Base-by-base conservation (phyloP, 129 eudicot species). In the Artemisia argyi region DNA sequence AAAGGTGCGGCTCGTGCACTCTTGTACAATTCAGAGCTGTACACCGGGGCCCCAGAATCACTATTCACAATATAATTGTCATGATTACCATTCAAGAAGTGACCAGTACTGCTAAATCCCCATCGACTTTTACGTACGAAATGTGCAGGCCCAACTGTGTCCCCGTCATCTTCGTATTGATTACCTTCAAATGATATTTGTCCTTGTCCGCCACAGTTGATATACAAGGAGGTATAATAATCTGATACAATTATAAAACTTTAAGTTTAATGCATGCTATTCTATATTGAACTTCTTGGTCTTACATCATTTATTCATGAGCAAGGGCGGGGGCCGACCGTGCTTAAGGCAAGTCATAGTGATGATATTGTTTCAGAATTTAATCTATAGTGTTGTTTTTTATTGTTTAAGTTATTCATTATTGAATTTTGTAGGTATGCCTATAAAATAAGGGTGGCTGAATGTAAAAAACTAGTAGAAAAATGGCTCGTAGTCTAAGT, bases 71-170 rank as follows among this genome's bases (percentile, higher is more conserved):
- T 62, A 42, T 44, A 81, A 30, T 44, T 69, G 51, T 82, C 79
- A 0, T 0, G 17, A 0, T 35, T 12, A 6, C 46, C 50, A 73
- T 85, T 88, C 84, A 87, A 5, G 83, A 92, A 89, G 57, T 60
- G 17, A 54, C 98, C 98, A 0, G 98, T 89, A 78, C 83, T 92
- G 77, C 95, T 89, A 68, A 85, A 82, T 73, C 84, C 92, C 98
- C 98, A 92, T 60, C 76, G 82, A 14, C 51, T 42, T 3, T 57
- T 47, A 32, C 71, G 61, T 11, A 4, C 49, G 86, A 83, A 92
- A 44, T 0, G 78, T 8, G 44, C 44, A 2, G 44, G 9, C 44
- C 86, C 80, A 15, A 82, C 83, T 2, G 79, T 2, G 7, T 52
- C 30, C 11, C 15, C 0, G 60, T 85, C 96, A 7, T 63, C 91